Conservation (phyloP, 805 yeast species). For the Kazachstania kunashirensis region DNA sequence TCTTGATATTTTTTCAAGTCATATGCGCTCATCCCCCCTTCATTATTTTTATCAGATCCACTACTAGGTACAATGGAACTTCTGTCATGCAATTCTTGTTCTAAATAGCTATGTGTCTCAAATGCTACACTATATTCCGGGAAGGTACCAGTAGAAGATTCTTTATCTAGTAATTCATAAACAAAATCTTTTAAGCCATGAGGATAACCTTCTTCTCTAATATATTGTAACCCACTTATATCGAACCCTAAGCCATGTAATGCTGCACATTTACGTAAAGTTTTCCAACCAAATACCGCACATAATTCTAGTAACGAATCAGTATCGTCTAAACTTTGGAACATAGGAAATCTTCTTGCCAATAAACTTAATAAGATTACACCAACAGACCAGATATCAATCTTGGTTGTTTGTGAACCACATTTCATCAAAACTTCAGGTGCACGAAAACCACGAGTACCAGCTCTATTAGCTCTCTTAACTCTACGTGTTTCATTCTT, state of each 20-base stretch:
- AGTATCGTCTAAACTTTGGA: constrained; percentile 86
- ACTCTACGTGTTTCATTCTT: constrained; percentile 83
- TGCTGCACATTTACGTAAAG: constrained; percentile 66
- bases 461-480: constrained; percentile 92
- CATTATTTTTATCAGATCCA: constrained; percentile 6
- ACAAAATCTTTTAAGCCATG: constrained; percentile 27
- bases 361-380: constrained; percentile 73
- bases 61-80: constrained; percentile 21
- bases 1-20: constrained; percentile 26
- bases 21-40: constrained; percentile 5
- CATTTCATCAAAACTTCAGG: constrained; percentile 89
- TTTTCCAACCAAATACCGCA: constrained; percentile 63
- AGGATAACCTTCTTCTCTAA: constrained; percentile 32
- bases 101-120: constrained; percentile 46
- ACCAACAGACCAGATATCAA: constrained; percentile 92
- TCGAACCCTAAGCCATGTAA: constrained; percentile 87
- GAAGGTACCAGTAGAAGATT: constrained; percentile 44
- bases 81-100: constrained; percentile 29
- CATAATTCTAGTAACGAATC: constrained; percentile 86
- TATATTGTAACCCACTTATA: constrained; percentile 41
- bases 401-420: constrained; percentile 66
- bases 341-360: constrained; percentile 79
- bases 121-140: constrained; percentile 65
- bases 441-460: constrained; percentile 90
- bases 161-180: constrained; percentile 21